These are phyloP conservation scores for Tuber borchii DNA, from an alignment of 495 filamentous ascomycete genomes.

Conservation along the genomic window DNA sequence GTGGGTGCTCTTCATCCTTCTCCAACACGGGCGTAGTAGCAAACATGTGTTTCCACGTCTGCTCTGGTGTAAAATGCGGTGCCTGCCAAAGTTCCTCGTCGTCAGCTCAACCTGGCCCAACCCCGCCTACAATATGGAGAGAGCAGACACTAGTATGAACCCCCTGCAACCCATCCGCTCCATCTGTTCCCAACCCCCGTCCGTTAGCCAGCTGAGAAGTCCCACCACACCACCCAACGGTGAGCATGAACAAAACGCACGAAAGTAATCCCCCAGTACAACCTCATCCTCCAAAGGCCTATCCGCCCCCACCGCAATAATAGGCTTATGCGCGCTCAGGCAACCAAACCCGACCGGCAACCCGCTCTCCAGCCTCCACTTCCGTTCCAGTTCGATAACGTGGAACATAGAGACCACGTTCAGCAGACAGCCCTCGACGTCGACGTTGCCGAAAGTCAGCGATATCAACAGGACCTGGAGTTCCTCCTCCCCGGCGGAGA, in stretches of 20 bases:
- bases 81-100: slow-evolving; percentile 52
- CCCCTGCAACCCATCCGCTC: slow-evolving; percentile 81
- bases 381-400: slow-evolving; percentile 78
- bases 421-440: slow-evolving; percentile 76
- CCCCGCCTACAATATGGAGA: not conserved
- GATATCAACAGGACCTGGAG: slow-evolving; percentile 81
- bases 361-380: slow-evolving; percentile 67
- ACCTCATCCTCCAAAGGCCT: slow-evolving; percentile 69
- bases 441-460: slow-evolving; percentile 86
- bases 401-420: slow-evolving; percentile 92
- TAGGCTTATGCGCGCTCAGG: slow-evolving; percentile 62
- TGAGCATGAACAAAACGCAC: slow-evolving; percentile 49
- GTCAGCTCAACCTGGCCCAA: not conserved
- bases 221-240: not conserved
- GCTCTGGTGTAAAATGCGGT: slow-evolving; percentile 72
- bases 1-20: slow-evolving; percentile 40
- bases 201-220: not conserved
- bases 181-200: slow-evolving; percentile 53
- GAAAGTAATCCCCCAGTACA: slow-evolving; percentile 84
- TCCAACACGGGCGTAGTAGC: slow-evolving; percentile 48
- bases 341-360: slow-evolving; percentile 60
- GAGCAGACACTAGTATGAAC: slow-evolving; percentile 68
- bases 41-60: slow-evolving; percentile 83
- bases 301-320: slow-evolving; percentile 79
- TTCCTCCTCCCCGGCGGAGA: slow-evolving; percentile 75